Evolutionary conservation across 192 early-diverging fungal species (phyloP).

Genomic region (Umbelopsis ramanniana): DNA sequence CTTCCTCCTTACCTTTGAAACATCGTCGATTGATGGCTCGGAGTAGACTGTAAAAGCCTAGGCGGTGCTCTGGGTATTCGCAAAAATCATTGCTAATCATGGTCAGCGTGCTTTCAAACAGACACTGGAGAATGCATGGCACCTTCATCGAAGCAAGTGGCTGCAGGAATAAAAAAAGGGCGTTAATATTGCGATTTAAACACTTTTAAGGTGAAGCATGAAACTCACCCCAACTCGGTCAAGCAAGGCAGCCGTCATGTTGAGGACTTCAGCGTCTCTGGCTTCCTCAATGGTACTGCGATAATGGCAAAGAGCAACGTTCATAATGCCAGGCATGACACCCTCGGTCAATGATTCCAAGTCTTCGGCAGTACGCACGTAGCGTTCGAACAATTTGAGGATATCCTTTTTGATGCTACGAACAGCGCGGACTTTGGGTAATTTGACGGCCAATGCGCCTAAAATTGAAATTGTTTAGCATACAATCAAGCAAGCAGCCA

Average conservation of each 20-base stretch:
- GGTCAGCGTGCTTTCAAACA: conserved; percentile 95
- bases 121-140: conserved; percentile 84
- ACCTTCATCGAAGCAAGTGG: conserved; percentile 80
- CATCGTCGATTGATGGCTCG: conserved; percentile 90
- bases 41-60: conserved; percentile 92
- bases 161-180: too few relatives aligned
- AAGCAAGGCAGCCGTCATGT: conserved; percentile 87
- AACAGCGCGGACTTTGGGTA: conserved; percentile 90
- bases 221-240: conserved; percentile 69
- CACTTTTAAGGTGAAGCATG: too few relatives aligned
- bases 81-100: conserved; percentile 99
- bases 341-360: conserved; percentile 73
- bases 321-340: conserved; percentile 89
- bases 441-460: conserved; percentile 88
- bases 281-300: conserved; percentile 83
- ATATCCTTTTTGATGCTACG: conserved; percentile 97
- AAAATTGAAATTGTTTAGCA: neutral
- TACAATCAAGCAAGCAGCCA: neutral
- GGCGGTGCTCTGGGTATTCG: conserved; percentile 96
- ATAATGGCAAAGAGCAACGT: conserved; percentile 90
- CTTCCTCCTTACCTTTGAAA: conserved; percentile 70
- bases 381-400: conserved; percentile 88
- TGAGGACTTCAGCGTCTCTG: conserved; percentile 94
- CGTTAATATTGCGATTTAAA: too few relatives aligned
- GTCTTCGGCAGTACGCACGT: conserved; percentile 88